phyloP scores from a whole-genome alignment of 768 basidiomycete genomes.

The Collybiopsis luxurians region DNA sequence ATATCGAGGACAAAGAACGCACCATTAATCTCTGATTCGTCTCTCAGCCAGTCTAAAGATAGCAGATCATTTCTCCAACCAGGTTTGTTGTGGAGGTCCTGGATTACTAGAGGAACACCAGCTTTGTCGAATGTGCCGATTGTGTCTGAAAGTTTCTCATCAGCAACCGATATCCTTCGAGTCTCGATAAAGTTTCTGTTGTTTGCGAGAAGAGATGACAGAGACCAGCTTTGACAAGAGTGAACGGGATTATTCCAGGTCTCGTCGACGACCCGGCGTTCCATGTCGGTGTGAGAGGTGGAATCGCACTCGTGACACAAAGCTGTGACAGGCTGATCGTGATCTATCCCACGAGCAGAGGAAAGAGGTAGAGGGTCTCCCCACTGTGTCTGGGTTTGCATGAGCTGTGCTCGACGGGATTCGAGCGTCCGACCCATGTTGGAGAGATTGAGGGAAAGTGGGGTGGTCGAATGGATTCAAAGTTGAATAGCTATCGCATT shows the following conservation, averaged over 20 bases:
- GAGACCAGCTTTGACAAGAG: constrained; percentile 51
- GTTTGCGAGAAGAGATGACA: constrained; percentile 35
- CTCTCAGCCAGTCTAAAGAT: not conserved
- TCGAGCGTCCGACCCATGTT: not conserved
- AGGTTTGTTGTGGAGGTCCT: constrained; percentile 52
- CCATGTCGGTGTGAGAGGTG: not conserved
- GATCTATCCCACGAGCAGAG: not conserved
- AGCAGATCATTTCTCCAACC: constrained; percentile 41
- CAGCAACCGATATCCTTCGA: constrained; percentile 32
- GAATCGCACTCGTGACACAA: not conserved
- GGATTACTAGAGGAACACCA: constrained; percentile 64
- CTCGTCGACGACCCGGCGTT: not conserved
- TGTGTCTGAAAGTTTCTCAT: constrained; percentile 22
- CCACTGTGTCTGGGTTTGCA: not conserved
- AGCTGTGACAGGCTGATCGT: not conserved
- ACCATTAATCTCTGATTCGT: not conserved
- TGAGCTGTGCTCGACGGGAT: not conserved
- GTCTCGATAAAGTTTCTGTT: constrained; percentile 42
- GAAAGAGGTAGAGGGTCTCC: not conserved
- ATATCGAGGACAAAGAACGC: not conserved
- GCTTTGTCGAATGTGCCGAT: constrained; percentile 45
- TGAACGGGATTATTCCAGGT: constrained; percentile 10
- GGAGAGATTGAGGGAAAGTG: not conserved
- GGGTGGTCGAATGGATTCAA: not conserved
- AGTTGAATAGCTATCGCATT: too few species aligned